phyloP scores from a whole-genome alignment of 805 yeast species.

The Yarrowia keelungensis region DNA sequence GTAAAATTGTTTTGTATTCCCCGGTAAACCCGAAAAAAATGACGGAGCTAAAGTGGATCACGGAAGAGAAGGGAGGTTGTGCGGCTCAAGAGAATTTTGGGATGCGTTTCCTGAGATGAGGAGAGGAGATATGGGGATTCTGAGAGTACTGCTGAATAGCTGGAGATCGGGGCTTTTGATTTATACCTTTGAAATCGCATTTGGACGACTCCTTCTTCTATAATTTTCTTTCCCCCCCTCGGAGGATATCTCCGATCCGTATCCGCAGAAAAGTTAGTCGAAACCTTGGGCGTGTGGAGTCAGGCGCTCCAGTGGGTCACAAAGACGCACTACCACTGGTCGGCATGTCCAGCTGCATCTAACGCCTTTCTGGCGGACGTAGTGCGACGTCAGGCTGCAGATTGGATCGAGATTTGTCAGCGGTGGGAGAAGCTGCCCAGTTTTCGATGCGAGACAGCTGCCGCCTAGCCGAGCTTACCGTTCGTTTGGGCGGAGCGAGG shows the following conservation, averaged over 20 bases:
- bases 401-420: not conserved
- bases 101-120: no score
- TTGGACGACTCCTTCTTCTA: no score
- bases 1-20: no score
- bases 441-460: not conserved
- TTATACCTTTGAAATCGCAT: not conserved
- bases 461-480: no score
- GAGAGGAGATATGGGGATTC: no score
- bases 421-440: not conserved
- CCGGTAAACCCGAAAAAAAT: constrained; percentile 16
- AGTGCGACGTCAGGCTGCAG: constrained; percentile 9
- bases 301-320: constrained; percentile 29
- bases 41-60: constrained; percentile 1
- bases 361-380: not conserved
- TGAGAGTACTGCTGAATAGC: no score
- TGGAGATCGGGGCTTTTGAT: not conserved
- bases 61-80: constrained; percentile 9
- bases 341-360: not conserved
- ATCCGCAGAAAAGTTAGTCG: not conserved
- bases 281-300: constrained; percentile 1
- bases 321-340: constrained; percentile 11
- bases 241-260: constrained; percentile 30
- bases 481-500: no score
- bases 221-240: no score
- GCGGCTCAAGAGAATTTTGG: not conserved